phyloP scores from a whole-genome alignment of 805 yeast species.

The Candida palmyrensis region DNA sequence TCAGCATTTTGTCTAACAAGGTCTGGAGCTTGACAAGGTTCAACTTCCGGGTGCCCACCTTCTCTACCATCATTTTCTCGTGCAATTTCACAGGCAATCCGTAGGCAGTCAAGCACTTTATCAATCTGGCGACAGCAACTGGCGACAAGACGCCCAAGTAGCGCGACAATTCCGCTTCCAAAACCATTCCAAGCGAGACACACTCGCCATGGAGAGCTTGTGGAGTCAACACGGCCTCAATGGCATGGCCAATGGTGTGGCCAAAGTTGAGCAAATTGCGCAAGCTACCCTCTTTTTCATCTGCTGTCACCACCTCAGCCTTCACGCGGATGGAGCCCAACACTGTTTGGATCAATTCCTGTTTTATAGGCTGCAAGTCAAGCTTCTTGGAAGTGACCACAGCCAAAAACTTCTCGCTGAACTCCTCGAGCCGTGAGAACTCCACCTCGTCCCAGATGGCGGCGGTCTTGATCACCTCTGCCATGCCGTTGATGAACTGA shows the following conservation, averaged over 20 bases:
- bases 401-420: conserved; percentile 68
- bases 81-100: conserved; percentile 77
- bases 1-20: conserved; percentile 80
- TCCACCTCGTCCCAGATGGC: conserved; percentile 95
- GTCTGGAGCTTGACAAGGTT: conserved; percentile 66
- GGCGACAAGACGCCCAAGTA: conserved; percentile 85
- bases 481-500: conserved; percentile 97
- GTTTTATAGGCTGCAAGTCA: conserved; percentile 63
- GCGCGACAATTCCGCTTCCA: conserved; percentile 94
- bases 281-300: conserved; percentile 92
- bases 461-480: conserved; percentile 96
- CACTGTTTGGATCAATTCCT: conserved; percentile 74
- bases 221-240: conserved; percentile 95
- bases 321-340: conserved; percentile 83
- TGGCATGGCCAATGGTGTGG: conserved; percentile 96
- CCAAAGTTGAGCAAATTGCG: conserved; percentile 93
- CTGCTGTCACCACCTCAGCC: conserved; percentile 89
- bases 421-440: conserved; percentile 75
- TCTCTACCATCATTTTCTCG: conserved; percentile 61
- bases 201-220: conserved; percentile 97
- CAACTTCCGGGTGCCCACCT: conserved; percentile 59
- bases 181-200: conserved; percentile 94
- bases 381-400: conserved; percentile 44
- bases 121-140: conserved; percentile 86
- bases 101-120: conserved; percentile 79